Evolutionary conservation across 495 filamentous ascomycete genomes (phyloP).

Genomic region (Penicillium odoratum): DNA sequence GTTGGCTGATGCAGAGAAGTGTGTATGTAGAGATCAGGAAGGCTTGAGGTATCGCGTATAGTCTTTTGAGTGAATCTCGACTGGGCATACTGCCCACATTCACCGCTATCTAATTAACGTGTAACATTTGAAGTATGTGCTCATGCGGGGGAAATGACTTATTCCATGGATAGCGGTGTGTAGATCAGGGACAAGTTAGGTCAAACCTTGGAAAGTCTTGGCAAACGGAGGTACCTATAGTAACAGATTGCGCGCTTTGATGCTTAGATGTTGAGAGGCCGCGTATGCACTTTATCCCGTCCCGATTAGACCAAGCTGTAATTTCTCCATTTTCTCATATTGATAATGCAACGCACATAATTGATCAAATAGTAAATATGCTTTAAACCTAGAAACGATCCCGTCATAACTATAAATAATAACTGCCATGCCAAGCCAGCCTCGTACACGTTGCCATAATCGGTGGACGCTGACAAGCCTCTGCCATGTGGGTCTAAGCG

Average conservation of each 20-base stretch:
- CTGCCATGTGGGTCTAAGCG: neutral
- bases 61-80: too few species aligned
- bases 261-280: conserved; percentile 4
- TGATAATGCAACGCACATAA: neutral
- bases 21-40: too few species aligned
- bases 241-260: conserved; percentile 2
- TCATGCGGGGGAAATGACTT: too few species aligned
- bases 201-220: neutral
- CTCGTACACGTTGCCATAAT: neutral
- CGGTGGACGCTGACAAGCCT: conserved; percentile 1
- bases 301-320: neutral
- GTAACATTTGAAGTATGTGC: too few species aligned
- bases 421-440: neutral
- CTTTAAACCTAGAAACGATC: neutral
- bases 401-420: neutral
- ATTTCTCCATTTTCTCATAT: neutral
- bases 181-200: neutral
- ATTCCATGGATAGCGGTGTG: conserved; percentile 7
- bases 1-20: too few species aligned
- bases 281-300: neutral
- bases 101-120: too few species aligned
- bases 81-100: too few species aligned
- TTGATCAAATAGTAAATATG: neutral
- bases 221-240: neutral
- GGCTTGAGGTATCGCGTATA: too few species aligned